These are phyloP conservation scores for Akanthomyces lecanii DNA, from an alignment of 2,329 filamentous ascomycete species.

Conservation along the genomic window DNA sequence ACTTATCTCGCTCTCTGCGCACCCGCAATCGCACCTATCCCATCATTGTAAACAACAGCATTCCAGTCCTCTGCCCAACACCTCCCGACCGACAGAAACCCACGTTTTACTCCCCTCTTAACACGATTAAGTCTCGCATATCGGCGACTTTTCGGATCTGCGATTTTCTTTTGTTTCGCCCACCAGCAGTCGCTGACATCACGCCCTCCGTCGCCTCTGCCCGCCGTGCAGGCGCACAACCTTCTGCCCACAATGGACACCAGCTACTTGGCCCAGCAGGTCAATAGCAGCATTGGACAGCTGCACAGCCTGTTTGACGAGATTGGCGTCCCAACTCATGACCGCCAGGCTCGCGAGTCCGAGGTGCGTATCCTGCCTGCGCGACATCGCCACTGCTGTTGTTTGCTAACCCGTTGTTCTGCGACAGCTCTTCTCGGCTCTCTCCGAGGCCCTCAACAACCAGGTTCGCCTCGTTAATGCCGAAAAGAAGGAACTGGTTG, in stretches of 20 bases:
- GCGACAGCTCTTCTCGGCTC: conserved; percentile 75
- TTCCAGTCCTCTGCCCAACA: not conserved
- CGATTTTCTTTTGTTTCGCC: not conserved
- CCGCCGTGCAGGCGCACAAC: conserved; percentile 5
- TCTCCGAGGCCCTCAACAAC: conserved; percentile 87
- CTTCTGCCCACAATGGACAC: conserved; percentile 65
- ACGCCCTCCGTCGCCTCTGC: not conserved
- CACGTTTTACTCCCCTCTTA: not conserved
- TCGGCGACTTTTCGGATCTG: conserved; percentile 3
- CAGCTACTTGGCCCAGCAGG: conserved; percentile 88
- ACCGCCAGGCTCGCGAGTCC: conserved; percentile 82
- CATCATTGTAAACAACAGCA: conserved; percentile 15
- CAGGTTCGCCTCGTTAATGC: conserved; percentile 79
- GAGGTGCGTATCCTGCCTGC: conserved; percentile 57
- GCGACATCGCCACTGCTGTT: not conserved
- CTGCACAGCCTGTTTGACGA: conserved; percentile 95
- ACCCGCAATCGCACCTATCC: not conserved
- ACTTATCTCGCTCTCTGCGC: not conserved
- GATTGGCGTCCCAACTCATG: conserved; percentile 91
- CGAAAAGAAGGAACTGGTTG: conserved; percentile 87
- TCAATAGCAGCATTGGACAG: conserved; percentile 88
- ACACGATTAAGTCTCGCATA: not conserved
- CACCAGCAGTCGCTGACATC: not conserved
- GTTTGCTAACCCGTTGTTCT: not conserved
- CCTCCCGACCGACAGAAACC: conserved; percentile 1